Conservation (phyloP, 1,284 basidiomycete species). For the Pseudozyma tsukubaensis region DNA sequence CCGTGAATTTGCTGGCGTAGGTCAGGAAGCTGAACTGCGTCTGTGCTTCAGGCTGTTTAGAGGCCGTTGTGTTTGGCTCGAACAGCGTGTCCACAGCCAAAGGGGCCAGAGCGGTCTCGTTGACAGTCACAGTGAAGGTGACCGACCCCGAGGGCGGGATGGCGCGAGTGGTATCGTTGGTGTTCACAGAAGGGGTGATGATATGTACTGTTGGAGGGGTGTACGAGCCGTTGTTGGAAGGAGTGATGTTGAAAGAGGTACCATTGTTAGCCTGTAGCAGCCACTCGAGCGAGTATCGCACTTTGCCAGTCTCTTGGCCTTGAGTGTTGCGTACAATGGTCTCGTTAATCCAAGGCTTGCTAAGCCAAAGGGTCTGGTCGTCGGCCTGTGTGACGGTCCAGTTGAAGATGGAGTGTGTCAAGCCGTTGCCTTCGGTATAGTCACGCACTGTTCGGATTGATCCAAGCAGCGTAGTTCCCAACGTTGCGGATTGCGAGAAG, state of each 20-base stretch:
- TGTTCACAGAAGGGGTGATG: conserved; percentile 32
- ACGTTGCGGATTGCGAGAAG: conserved; percentile 68
- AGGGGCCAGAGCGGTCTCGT: conserved; percentile 70
- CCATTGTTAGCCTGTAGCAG: conserved; percentile 36
- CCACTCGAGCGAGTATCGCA: conserved; percentile 37
- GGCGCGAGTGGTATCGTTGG: conserved; percentile 48
- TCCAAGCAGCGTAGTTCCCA: conserved; percentile 71
- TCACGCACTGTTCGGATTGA: conserved; percentile 71
- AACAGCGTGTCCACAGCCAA: conserved; percentile 69
- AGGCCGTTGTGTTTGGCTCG: conserved; percentile 57
- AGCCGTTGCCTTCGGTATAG: conserved; percentile 67
- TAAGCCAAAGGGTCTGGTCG: conserved; percentile 67
- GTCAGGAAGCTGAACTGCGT: conserved; percentile 69
- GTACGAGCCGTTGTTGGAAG: conserved; percentile 63
- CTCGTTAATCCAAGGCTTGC: conserved; percentile 70
- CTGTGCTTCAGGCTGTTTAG: conserved; percentile 57
- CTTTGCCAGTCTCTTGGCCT: conserved; percentile 26
- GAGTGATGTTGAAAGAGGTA: conserved; percentile 27
- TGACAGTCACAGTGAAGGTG: conserved; percentile 69
- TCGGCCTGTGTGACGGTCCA: conserved; percentile 70
- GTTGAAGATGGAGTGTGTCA: conserved; percentile 70
- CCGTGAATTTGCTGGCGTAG: conserved; percentile 70
- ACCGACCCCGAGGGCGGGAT: conserved; percentile 60
- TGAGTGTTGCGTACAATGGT: conserved; percentile 32
- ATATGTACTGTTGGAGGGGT: conserved; percentile 68